Base-by-base conservation (phyloP, 345 rosid genomes). In the Populus euphratica region DNA sequence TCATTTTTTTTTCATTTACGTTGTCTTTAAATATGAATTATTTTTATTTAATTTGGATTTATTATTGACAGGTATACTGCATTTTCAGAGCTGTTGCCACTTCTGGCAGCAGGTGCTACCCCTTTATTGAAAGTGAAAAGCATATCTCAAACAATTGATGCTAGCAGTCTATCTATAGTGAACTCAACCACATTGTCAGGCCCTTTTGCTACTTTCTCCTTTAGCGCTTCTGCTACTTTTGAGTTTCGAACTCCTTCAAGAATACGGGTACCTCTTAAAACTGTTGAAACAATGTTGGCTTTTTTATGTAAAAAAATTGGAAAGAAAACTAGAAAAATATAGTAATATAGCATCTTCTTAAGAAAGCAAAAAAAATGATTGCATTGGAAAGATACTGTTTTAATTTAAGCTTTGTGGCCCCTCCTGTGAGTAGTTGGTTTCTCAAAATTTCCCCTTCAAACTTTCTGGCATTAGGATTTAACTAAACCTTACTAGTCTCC, bases 51-150 rank as follows among this genome's bases (percentile, higher is more conserved):
- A 23, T 25, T 18, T 78, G 72, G 69, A 54, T 49, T 76, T 29
- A 23, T 41, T 5, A 8, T 43, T 69, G 20, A 70, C 76, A 95
- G 99, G 87, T 95, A 95, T 79, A 95, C 98, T 43, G 96, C 98
- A 38, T 92, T 85, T 83, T 95, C 99, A 4, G 98, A 95, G 92
- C 78, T 95, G 80, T 80, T 95, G 87, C 98, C 99, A 7, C 92
- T 95, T 36, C 84, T 95, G 73, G 98, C 98, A n/a, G 87, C 76
- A 6, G 91, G 96, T 47, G 65, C 90, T 23, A 85, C 86, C 63
- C 98, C 99, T 4, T 84, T 95, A 29, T 56, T 95, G 78, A 95
- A 95, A 85, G 87, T 93, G 68, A 86, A 92, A 76, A 89, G 78
- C 69, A 95, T 95, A 75, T 77, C 75, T 68, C 99, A 93, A 83